Percentiles rank a stretch among this genome's conserved stretches.
Evolutionary conservation across 2,329 filamentous ascomycete genomes (phyloP).

Genomic region (Zasmidium angulare): DNA sequence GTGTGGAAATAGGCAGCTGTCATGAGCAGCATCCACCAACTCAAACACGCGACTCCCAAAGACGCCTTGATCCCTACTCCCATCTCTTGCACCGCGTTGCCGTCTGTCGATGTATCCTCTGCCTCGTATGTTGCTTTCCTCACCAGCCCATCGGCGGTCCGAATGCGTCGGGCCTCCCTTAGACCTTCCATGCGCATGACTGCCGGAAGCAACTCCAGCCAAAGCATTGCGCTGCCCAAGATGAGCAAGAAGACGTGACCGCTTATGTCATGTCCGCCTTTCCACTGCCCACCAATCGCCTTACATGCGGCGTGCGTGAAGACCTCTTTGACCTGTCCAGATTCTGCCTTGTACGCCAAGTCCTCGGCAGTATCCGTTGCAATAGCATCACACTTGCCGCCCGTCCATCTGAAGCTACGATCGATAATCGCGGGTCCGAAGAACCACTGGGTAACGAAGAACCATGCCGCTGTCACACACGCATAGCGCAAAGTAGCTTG

Average conservation of each 20-base stretch:
- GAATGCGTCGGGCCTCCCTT: slow-evolving; percentile 64
- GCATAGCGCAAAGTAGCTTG: slow-evolving; percentile 68
- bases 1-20: slow-evolving; percentile 98
- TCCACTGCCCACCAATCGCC: slow-evolving; percentile 78
- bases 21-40: slow-evolving; percentile 97
- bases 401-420: slow-evolving; percentile 82
- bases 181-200: slow-evolving; percentile 50
- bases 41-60: slow-evolving; percentile 64
- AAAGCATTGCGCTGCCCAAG: slow-evolving; percentile 75
- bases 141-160: slow-evolving; percentile 65
- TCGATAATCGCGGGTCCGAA: slow-evolving; percentile 91
- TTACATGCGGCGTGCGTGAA: slow-evolving; percentile 80
- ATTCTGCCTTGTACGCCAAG: slow-evolving; percentile 45
- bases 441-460: slow-evolving; percentile 91
- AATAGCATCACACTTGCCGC: slow-evolving; percentile 73
- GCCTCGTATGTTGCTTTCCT: slow-evolving; percentile 43
- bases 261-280: slow-evolving; percentile 92
- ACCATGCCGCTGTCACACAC: slow-evolving; percentile 75
- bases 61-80: slow-evolving; percentile 55
- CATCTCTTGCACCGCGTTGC: slow-evolving; percentile 35
- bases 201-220: slow-evolving; percentile 72
- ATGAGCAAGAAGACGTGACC: slow-evolving; percentile 94
- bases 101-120: slow-evolving; percentile 39
- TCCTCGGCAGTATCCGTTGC: slow-evolving; percentile 26
- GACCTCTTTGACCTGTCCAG: slow-evolving; percentile 48